Conservation (phyloP, 2,329 filamentous ascomycete genomes). For the Xenoacremonium recifei region DNA sequence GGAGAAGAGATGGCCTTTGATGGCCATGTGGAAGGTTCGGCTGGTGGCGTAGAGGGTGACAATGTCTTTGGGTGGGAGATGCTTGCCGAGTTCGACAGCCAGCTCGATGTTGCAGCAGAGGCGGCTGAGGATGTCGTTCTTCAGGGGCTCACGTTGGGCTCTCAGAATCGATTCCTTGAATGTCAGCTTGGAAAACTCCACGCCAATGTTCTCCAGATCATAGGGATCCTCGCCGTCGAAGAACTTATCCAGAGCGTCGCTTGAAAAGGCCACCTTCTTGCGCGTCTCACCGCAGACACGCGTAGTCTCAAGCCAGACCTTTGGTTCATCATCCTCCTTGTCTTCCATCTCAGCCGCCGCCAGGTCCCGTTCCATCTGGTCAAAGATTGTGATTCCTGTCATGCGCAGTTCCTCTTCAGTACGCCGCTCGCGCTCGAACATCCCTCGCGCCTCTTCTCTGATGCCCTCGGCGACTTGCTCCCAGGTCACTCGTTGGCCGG, state of each 20-base stretch:
- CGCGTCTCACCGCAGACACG: conserved; percentile 9
- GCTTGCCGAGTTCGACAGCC: conserved; percentile 51
- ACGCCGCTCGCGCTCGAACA: conserved; percentile 5
- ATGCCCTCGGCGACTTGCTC: conserved; percentile 19
- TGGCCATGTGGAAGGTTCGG: conserved; percentile 57
- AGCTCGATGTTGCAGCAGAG: conserved; percentile 50
- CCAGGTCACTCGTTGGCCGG: conserved; percentile 6
- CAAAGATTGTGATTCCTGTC: conserved; percentile 7
- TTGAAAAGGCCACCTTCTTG: conserved; percentile 30
- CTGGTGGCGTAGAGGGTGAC: conserved; percentile 65
- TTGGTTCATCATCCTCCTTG: conserved; percentile 3
- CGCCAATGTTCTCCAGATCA: conserved; percentile 1
- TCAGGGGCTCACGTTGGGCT: too few relatives aligned
- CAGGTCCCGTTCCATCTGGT: conserved; percentile 5
- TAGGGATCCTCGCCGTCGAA: conserved; percentile 33
- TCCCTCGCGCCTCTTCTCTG: conserved; percentile 17
- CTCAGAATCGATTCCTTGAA: conserved; percentile 19
- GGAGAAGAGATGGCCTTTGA: conserved; percentile 59
- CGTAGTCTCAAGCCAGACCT: conserved; percentile 9
- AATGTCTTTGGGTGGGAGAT: conserved; percentile 55
- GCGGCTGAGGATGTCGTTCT: conserved; percentile 41
- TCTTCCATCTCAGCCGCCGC: not conserved
- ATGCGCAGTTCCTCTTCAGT: conserved; percentile 11
- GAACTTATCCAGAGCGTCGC: conserved; percentile 23
- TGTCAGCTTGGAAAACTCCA: conserved; percentile 14